Base-by-base conservation (phyloP, 306 rosid species). In the Notholithocarpus densiflorus region DNA sequence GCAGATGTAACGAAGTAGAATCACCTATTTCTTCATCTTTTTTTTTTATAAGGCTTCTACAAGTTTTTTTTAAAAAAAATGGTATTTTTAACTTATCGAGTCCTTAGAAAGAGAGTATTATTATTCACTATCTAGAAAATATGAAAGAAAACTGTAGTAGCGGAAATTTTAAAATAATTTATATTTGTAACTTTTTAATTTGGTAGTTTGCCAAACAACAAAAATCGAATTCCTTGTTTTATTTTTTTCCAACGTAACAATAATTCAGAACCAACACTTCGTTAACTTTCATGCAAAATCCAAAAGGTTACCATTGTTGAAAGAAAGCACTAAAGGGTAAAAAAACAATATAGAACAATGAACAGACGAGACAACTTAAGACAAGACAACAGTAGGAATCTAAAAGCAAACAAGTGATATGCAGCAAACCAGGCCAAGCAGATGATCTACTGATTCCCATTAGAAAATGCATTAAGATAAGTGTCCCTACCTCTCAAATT, bases 401-500 rank as follows among this genome's bases (percentile, higher is more conserved):
- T 66, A 66, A 19, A 27, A 10, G 24, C 66, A 60, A 60, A 23
- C 24, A 37, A 68, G 17, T 68, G 5, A 21, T 14, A 71, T 52
- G 82, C 71, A 62, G 80, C 62, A 29, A 69, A 79, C 72, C 57
- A 75, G 69, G 65, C 82, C 82, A 48, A 74, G 83, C 73, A 79
- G 79, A 72, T 84, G 79, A 72, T 84, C 85, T 84, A 83, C 71
- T 26, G 79, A 87, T 77, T 80, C 78, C 91, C 89, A 88, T 83
- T 77, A 75, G 82, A 86, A 71, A 71, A 55, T 66, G 78, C 84
- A 80, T 74, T 64, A 76, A 75, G 84, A 76, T 87, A 82, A 73
- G 71, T 29, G 80, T 84, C 78, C 86, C 92, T 85, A 82, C 79
- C 79, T 75, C 85, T 75, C 24, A 80, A 87, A 85, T 92, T 90